These are phyloP conservation scores for Emergomyces orientalis DNA, from an alignment of 2,329 filamentous ascomycete species.

Conservation along the genomic window DNA sequence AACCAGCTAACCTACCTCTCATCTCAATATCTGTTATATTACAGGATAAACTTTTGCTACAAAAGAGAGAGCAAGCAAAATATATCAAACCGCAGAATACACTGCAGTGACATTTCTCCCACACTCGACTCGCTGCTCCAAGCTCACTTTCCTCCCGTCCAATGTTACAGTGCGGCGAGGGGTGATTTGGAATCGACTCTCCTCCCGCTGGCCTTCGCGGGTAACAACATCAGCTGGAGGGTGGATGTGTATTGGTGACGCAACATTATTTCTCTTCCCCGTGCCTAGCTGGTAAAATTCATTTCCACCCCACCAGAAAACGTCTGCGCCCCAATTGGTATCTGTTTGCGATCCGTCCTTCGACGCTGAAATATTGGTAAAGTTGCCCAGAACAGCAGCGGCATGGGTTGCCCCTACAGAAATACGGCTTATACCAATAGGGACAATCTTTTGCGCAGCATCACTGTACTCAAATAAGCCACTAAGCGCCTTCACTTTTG, in stretches of 20 bases:
- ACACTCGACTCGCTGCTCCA: conserved; percentile 85
- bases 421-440: conserved; percentile 66
- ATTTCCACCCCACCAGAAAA: conserved; percentile 90
- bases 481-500: conserved; percentile 74
- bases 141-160: conserved; percentile 58
- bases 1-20: background rate
- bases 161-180: conserved; percentile 62
- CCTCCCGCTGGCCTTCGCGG: conserved; percentile 53
- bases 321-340: conserved; percentile 73
- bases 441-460: conserved; percentile 52
- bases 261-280: conserved; percentile 73
- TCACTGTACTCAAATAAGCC: conserved; percentile 86
- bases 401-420: conserved; percentile 73
- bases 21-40: background rate
- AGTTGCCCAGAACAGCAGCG: conserved; percentile 74
- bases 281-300: conserved; percentile 90
- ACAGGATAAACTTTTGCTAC: conserved; percentile 5
- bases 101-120: conserved; percentile 73
- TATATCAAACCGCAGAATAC: conserved; percentile 54
- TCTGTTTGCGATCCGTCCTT: conserved; percentile 51
- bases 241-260: conserved; percentile 66
- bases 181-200: conserved; percentile 71
- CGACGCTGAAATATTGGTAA: conserved; percentile 54
- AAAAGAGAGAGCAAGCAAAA: background rate
- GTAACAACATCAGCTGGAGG: conserved; percentile 59